phyloP scores from a whole-genome alignment of 2,329 filamentous ascomycete species.

The Elsinoe arachidis region DNA sequence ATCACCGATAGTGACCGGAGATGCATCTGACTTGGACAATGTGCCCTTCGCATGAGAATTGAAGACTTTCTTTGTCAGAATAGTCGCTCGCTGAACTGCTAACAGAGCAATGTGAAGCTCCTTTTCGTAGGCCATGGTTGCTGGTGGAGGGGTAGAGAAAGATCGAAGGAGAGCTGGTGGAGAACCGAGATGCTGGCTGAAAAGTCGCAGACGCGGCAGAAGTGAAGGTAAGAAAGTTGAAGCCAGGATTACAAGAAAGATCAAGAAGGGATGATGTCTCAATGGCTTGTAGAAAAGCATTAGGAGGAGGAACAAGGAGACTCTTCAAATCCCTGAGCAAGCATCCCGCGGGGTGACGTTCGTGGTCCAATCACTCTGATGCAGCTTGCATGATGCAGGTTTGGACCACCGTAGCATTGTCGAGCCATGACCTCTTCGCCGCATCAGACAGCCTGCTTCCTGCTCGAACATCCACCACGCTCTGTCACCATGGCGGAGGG shows the following conservation, averaged over 20 bases:
- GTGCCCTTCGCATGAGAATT: constrained; percentile 91
- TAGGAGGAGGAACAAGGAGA: background rate
- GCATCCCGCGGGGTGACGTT: constrained; percentile 11
- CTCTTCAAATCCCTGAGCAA: background rate
- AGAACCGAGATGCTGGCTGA: constrained; percentile 26
- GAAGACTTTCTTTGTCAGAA: constrained; percentile 70
- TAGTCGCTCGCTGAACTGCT: constrained; percentile 73
- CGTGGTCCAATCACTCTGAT: no score
- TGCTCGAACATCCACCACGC: background rate
- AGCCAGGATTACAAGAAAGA: constrained; percentile 34
- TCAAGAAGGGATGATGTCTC: constrained; percentile 8
- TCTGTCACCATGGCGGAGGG: constrained; percentile 33
- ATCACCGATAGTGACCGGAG: constrained; percentile 94
- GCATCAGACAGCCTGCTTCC: constrained; percentile 5
- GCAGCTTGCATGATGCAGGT: background rate
- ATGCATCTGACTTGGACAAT: constrained; percentile 87
- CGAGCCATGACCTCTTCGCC: constrained; percentile 8
- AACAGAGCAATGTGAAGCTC: constrained; percentile 80
- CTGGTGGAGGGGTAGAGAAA: constrained; percentile 23
- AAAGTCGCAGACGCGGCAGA: constrained; percentile 34
- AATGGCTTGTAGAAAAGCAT: constrained; percentile 7
- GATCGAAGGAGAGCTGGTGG: constrained; percentile 12
- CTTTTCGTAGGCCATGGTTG: constrained; percentile 53
- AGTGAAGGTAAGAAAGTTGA: constrained; percentile 33
- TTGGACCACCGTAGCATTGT: background rate